Evolutionary conservation across 176 grass and related monocot genomes (phyloP), one percentile per base, ranked within the genome.

Genomic region (Bonia amplexicaulis): DNA sequence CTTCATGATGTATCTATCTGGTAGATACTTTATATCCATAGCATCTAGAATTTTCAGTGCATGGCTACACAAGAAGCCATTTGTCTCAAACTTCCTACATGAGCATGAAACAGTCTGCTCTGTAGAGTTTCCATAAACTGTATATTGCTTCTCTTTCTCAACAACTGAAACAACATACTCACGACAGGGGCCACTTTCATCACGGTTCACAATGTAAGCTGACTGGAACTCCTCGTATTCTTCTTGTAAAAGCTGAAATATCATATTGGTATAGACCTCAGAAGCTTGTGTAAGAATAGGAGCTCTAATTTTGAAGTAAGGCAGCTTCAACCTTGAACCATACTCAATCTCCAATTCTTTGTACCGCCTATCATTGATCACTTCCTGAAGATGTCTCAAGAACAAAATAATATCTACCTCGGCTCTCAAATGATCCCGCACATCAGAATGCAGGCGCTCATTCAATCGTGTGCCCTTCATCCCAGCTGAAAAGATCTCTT

Each of bases 191-290:
- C 62, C 71, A 25, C 65, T 90, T 71, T 88, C 88, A 54, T 88
- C 88, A 68, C 82, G 82, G 47, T 86, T 86, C 66, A 85, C 85
- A 84, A 93, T 90, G 55, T 88, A 93, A 85, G 85, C 88, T 63
- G 82, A 90, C 40, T 88, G 88, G 64, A 93, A 90, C 69, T 93
- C 91, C 60, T 90, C 91, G 37, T 90, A 88, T 76, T 93, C 91
- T 69, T 82, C 73, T 69, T 90, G 85, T 66, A 93, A 93, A 63
- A 82, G 72, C 48, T 86, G 85, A 78, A 93, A 93, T 49, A 93
- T 93, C 46, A 55, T 76, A 82, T 79, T 82, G 26, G 88, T 90
- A 80, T 90, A 93, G 48, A 67, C 45, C 76, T 82, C 88, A 40
- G 26, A 81, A 59, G 82, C 78, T 86, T 93, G 88, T 64, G 51